These are phyloP conservation scores for Citrus cavaleriei DNA, from an alignment of 345 rosid species.

Conservation along the genomic window DNA sequence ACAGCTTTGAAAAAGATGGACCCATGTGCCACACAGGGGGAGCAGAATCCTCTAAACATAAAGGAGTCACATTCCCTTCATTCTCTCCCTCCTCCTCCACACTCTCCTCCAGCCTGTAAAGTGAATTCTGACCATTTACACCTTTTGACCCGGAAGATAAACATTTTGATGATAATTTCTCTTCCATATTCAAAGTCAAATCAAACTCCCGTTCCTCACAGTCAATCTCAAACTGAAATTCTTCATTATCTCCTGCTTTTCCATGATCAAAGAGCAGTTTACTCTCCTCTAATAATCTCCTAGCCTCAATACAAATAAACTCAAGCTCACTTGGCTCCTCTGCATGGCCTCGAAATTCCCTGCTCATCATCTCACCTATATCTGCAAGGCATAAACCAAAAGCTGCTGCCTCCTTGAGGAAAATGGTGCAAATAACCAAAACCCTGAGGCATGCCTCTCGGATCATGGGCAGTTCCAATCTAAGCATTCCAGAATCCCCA, in stretches of 20 bases:
- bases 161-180: conserved; percentile 16
- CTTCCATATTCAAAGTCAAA: conserved; percentile 13
- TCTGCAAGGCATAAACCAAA: conserved; percentile 47
- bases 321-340: conserved; percentile 71
- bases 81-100: conserved; percentile 23
- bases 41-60: conserved; percentile 5
- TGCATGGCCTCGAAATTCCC: conserved; percentile 45
- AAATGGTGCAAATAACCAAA: conserved; percentile 53
- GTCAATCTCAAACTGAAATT: conserved; percentile 45
- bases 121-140: conserved; percentile 28
- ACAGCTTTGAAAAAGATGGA: conserved; percentile 26
- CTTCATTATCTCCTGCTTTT: conserved; percentile 34
- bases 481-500: conserved; percentile 50
- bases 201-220: conserved; percentile 25
- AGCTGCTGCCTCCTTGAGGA: conserved; percentile 57
- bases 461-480: conserved; percentile 58
- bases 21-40: not conserved
- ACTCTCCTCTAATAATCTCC: conserved; percentile 30
- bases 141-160: conserved; percentile 9
- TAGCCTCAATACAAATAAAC: conserved; percentile 48
- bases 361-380: conserved; percentile 71
- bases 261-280: conserved; percentile 22
- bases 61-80: conserved; percentile 9
- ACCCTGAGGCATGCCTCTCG: conserved; percentile 64
- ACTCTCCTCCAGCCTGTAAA: conserved; percentile 37